These are phyloP conservation scores for Ogataea paradorogensis DNA, from an alignment of 805 yeast species.

Conservation along the genomic window DNA sequence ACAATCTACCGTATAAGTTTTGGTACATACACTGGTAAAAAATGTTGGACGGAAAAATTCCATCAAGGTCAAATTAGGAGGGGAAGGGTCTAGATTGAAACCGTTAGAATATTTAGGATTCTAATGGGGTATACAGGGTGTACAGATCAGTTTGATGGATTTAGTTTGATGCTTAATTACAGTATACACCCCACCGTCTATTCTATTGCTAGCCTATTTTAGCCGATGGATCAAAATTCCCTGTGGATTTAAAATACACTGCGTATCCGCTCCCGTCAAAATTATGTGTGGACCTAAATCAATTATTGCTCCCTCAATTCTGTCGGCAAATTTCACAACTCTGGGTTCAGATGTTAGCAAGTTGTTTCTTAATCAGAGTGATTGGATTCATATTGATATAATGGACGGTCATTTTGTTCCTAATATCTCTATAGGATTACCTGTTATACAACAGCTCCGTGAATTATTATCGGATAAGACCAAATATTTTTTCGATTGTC, in stretches of 20 bases:
- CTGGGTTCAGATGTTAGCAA: slow-evolving; percentile 83
- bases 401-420: slow-evolving; percentile 99
- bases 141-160: no score
- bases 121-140: no score
- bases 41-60: slow-evolving; percentile 2
- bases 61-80: neutral
- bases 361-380: slow-evolving; percentile 77
- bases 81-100: neutral
- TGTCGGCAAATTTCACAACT: slow-evolving; percentile 88
- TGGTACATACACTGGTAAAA: slow-evolving; percentile 2
- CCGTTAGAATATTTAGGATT: neutral
- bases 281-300: slow-evolving; percentile 57
- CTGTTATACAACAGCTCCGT: slow-evolving; percentile 18
- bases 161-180: no score
- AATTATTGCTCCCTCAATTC: slow-evolving; percentile 88
- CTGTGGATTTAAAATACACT: no score
- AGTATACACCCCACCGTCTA: no score
- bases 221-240: neutral
- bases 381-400: slow-evolving; percentile 96
- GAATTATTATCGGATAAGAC: slow-evolving; percentile 32
- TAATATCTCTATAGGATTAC: slow-evolving; percentile 90
- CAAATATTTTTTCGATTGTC: slow-evolving; percentile 76
- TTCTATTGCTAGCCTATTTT: slow-evolving; percentile 3
- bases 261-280: neutral
- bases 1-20: neutral